Evolutionary conservation across 352 stramenopile genomes (phyloP).

Genomic region (Globisporangium irregulare): DNA sequence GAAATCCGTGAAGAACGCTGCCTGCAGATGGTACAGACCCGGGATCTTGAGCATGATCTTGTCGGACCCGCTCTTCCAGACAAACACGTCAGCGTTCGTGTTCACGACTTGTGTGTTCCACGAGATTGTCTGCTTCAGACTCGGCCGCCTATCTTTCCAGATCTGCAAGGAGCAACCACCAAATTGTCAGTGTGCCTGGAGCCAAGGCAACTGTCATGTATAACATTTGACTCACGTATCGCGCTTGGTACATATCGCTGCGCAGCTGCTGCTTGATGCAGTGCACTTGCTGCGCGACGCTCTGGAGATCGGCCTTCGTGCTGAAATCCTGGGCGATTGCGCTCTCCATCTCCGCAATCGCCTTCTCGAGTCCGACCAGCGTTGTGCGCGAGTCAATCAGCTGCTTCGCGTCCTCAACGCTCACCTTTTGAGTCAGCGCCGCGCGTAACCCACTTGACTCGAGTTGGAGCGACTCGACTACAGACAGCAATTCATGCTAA

Average conservation of each 20-base stretch:
- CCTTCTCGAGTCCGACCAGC: slow-evolving; percentile 21
- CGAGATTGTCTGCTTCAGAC: slow-evolving; percentile 44
- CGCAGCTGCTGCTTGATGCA: slow-evolving; percentile 50
- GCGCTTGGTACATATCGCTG: slow-evolving; percentile 71
- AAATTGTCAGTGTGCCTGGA: not conserved
- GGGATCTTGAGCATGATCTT: slow-evolving; percentile 47
- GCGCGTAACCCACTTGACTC: slow-evolving; percentile 28
- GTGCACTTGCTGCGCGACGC: slow-evolving; percentile 35
- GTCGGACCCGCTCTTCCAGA: slow-evolving; percentile 55
- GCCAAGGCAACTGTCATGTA: not conserved
- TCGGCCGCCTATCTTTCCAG: slow-evolving; percentile 63
- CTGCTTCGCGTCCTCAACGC: slow-evolving; percentile 28
- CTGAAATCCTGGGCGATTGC: slow-evolving; percentile 27
- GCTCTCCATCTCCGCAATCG: slow-evolving; percentile 27
- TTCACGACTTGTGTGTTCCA: slow-evolving; percentile 74
- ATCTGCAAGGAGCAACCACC: slow-evolving; percentile 33
- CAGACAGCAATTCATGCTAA: slow-evolving; percentile 40
- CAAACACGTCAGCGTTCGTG: slow-evolving; percentile 61
- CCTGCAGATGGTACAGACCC: slow-evolving; percentile 69
- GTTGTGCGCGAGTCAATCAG: slow-evolving; percentile 31
- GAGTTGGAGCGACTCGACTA: slow-evolving; percentile 44
- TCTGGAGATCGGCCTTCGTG: slow-evolving; percentile 27
- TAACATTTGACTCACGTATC: slow-evolving; percentile 43
- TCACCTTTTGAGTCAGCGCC: slow-evolving; percentile 33
- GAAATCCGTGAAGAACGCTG: slow-evolving; percentile 66